These are phyloP conservation scores for Saccharomycopsis malanga DNA, from an alignment of 805 yeast species.

Conservation along the genomic window DNA sequence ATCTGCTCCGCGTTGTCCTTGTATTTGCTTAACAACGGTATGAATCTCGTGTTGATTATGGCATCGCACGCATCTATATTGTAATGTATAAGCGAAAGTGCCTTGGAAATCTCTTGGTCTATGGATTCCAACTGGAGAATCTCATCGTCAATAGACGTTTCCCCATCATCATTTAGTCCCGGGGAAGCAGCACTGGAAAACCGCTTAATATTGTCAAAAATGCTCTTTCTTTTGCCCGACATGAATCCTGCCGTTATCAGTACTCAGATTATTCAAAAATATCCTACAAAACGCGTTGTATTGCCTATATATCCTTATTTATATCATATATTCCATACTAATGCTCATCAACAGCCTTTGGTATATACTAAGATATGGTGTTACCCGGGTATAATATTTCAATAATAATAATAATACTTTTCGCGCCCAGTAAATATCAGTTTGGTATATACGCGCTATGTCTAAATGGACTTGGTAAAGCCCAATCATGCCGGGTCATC, in stretches of 20 bases:
- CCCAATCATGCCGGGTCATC: too few relatives aligned
- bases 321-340: too few relatives aligned
- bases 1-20: constrained; percentile 13
- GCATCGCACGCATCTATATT: constrained; percentile 19
- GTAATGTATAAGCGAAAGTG: constrained; percentile 18
- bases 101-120: constrained; percentile 21
- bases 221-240: constrained; percentile 18
- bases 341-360: too few relatives aligned
- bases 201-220: constrained; percentile 21
- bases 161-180: not conserved
- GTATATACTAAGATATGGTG: too few relatives aligned
- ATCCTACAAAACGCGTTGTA: too few relatives aligned
- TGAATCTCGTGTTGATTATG: constrained; percentile 9
- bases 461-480: too few relatives aligned
- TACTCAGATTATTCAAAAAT: too few relatives aligned
- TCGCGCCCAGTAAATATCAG: too few relatives aligned
- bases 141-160: constrained; percentile 14
- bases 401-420: too few relatives aligned
- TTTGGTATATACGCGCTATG: too few relatives aligned
- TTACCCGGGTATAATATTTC: too few relatives aligned
- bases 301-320: too few relatives aligned
- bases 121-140: constrained; percentile 19
- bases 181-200: constrained; percentile 1
- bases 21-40: constrained; percentile 16
- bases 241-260: not conserved